A percentile compares a stretch with the other conserved stretches of the same genome.
Evolutionary conservation across 2,329 filamentous ascomycete species (phyloP).

Genomic region (Aschersonia sp.): DNA sequence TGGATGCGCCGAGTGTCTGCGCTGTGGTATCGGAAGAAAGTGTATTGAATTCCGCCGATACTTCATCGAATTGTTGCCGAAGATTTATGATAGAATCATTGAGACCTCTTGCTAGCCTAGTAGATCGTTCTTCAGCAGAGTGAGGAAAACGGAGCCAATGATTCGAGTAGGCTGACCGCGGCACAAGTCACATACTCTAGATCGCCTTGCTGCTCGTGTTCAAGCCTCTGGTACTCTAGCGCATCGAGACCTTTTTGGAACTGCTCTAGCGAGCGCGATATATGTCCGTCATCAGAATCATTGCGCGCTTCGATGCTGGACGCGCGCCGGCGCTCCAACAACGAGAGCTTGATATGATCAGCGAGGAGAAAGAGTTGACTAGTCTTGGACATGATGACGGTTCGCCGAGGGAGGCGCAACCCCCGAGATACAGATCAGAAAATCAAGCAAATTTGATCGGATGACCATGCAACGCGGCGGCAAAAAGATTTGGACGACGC

Average conservation of each 20-base stretch:
- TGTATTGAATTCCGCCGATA: constrained; percentile 69
- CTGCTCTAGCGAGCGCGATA: constrained; percentile 76
- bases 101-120: constrained; percentile 32
- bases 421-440: neutral
- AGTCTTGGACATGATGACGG: constrained; percentile 26
- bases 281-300: constrained; percentile 74
- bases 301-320: constrained; percentile 65
- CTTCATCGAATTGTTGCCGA: constrained; percentile 58
- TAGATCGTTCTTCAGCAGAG: constrained; percentile 1
- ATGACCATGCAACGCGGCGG: too few relatives aligned
- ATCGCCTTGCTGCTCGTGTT: constrained; percentile 49
- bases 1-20: constrained; percentile 42
- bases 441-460: neutral
- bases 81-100: constrained; percentile 54
- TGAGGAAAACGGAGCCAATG: constrained; percentile 1
- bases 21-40: constrained; percentile 35
- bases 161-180: neutral
- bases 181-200: constrained; percentile 31
- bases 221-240: constrained; percentile 48
- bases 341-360: constrained; percentile 91
- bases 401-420: neutral
- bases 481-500: too few relatives aligned
- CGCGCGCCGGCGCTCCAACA: constrained; percentile 82
- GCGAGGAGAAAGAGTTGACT: constrained; percentile 83
- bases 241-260: constrained; percentile 65